Conservation (phyloP, 2,329 filamentous ascomycete species). For the Trichoderma sp. region DNA sequence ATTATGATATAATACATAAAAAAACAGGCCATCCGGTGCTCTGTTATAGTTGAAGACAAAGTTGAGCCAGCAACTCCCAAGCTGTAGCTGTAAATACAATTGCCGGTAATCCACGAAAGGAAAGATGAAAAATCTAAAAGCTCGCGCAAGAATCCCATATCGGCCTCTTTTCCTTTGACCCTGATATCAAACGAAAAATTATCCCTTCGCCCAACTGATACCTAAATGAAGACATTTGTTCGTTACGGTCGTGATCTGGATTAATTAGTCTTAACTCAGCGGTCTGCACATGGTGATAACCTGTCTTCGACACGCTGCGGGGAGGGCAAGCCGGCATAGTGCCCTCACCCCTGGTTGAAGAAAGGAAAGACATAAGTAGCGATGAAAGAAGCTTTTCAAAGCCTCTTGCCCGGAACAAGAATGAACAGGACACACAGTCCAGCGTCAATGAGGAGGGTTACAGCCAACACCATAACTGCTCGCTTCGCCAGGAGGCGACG, state of each 20-base stretch:
- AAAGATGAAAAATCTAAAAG: conserved; percentile 27
- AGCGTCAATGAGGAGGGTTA: conserved; percentile 76
- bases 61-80: conserved; percentile 34
- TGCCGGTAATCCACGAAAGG: conserved; percentile 35
- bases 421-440: conserved; percentile 90
- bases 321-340: conserved; percentile 22
- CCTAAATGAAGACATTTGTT: conserved; percentile 31
- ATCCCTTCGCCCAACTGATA: conserved; percentile 28
- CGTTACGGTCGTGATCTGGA: conserved; percentile 38
- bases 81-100: conserved; percentile 32
- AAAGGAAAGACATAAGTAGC: neutral
- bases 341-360: conserved; percentile 6
- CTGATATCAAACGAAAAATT: neutral
- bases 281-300: neutral
- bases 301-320: neutral
- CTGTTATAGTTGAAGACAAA: conserved; percentile 29
- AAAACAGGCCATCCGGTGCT: conserved; percentile 29
- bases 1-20: conserved; percentile 35
- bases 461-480: conserved; percentile 74
- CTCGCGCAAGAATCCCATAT: conserved; percentile 33
- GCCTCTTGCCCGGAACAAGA: conserved; percentile 84
- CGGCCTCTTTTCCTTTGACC: neutral
- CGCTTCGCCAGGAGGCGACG: conserved; percentile 82
- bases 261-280: conserved; percentile 21
- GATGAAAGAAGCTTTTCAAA: conserved; percentile 49